Conservation (phyloP, 2,329 filamentous ascomycete species). For the Cephalotrichum gorgonifer region DNA sequence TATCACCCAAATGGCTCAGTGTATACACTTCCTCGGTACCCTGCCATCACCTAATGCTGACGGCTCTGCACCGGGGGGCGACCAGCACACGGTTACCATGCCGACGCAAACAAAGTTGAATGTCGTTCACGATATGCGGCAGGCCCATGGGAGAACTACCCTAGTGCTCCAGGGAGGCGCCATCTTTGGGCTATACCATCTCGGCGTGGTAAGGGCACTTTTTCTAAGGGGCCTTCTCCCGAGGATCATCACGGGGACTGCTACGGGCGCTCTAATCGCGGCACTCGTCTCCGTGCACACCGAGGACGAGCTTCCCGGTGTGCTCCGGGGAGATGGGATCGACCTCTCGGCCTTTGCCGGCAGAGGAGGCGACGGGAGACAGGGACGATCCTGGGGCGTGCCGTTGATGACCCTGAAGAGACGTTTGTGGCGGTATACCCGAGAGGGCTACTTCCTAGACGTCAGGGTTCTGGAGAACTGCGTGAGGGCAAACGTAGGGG, state of each 20-base stretch:
- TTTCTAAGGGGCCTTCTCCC: conserved; percentile 73
- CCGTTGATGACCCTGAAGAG: conserved; percentile 51
- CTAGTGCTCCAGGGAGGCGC: conserved; percentile 82
- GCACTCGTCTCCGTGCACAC: conserved; percentile 81
- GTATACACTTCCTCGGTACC: conserved; percentile 64
- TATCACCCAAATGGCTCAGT: conserved; percentile 70
- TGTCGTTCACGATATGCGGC: conserved; percentile 75
- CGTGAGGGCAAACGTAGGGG: conserved; percentile 74
- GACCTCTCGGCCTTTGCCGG: conserved; percentile 68
- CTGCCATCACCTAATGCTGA: conserved; percentile 45
- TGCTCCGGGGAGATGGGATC: conserved; percentile 70
- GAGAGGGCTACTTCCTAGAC: conserved; percentile 76
- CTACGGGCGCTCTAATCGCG: conserved; percentile 81
- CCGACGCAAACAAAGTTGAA: conserved; percentile 74
- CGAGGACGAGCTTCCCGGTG: conserved; percentile 68
- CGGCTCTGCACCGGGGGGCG: conserved; percentile 17
- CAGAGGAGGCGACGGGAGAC: conserved; percentile 26
- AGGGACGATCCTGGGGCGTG: conserved; percentile 8
- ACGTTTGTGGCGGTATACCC: conserved; percentile 57
- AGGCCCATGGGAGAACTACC: conserved; percentile 78
- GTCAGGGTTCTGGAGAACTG: conserved; percentile 73
- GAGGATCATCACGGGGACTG: conserved; percentile 83
- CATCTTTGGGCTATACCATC: conserved; percentile 82
- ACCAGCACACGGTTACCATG: conserved; percentile 27
- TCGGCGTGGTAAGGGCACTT: conserved; percentile 83